These are phyloP conservation scores for Sanghuangporus weigelae DNA, from an alignment of 1,284 basidiomycete genomes.

Conservation along the genomic window DNA sequence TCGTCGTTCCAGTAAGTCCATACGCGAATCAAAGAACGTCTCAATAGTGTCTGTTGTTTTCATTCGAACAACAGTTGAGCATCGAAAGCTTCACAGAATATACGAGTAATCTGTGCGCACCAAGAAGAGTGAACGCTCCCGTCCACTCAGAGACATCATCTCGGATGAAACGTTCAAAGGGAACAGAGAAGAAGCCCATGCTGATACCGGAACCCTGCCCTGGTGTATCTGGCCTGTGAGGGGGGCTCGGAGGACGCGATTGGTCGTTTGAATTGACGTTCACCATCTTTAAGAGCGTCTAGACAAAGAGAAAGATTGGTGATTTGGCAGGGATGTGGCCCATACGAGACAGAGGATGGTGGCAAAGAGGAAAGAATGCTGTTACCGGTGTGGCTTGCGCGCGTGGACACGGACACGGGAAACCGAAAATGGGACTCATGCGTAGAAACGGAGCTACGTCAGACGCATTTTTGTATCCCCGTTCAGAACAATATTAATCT, in stretches of 20 bases:
- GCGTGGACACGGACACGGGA: not conserved
- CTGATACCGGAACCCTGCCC: conserved; percentile 11
- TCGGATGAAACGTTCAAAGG: conserved; percentile 48
- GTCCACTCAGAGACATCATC: conserved; percentile 52
- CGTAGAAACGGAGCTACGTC: not conserved
- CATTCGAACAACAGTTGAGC: conserved; percentile 3
- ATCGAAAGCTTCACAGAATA: conserved; percentile 16
- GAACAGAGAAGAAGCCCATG: conserved; percentile 42
- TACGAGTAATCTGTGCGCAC: conserved; percentile 31
- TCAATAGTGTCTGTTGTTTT: conserved; percentile 70
- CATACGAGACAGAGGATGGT: not conserved
- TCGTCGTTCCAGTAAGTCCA: conserved; percentile 84
- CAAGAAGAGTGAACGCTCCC: conserved; percentile 67
- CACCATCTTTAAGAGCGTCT: conserved; percentile 4
- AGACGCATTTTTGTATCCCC: not conserved
- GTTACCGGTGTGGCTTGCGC: not conserved
- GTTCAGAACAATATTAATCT: not conserved
- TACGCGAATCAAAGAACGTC: conserved; percentile 85
- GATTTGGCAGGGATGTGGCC: not conserved
- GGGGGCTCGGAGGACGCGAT: conserved; percentile 15
- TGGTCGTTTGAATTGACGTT: conserved; percentile 10
- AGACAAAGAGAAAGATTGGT: not conserved
- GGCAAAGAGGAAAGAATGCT: not conserved
- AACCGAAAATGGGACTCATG: not conserved
- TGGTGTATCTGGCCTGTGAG: conserved; percentile 9